Percentiles rank a stretch among this genome's conserved stretches.
Evolutionary conservation across 768 basidiomycete genomes (phyloP).

Genomic region (Termitomyces sp.): DNA sequence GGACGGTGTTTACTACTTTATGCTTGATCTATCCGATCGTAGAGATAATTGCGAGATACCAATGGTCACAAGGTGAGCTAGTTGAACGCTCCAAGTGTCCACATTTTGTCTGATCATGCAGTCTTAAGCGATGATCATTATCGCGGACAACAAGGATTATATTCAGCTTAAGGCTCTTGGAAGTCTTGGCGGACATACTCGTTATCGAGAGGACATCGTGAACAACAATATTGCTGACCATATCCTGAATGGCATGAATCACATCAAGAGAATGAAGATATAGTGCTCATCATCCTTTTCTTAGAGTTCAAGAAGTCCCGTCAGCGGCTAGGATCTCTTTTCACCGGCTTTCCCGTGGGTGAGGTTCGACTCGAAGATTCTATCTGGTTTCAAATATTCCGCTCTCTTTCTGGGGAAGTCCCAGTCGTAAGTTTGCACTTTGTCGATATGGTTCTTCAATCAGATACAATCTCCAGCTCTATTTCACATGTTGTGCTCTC

Average conservation of each 20-base stretch:
- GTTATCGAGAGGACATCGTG: conserved; percentile 27
- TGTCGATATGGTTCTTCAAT: background rate
- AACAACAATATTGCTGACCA: conserved; percentile 19
- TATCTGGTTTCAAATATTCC: conserved; percentile 9
- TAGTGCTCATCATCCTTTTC: background rate
- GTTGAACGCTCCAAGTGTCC: background rate
- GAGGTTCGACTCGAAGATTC: conserved; percentile 1
- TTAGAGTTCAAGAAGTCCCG: conserved; percentile 23
- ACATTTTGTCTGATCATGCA: background rate
- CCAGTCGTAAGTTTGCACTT: conserved; percentile 13
- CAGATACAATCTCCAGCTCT: conserved; percentile 19
- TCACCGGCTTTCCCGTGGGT: conserved; percentile 13
- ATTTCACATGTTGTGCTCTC: conserved; percentile 25
- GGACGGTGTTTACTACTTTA: conserved; percentile 3
- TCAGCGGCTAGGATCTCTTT: conserved; percentile 13
- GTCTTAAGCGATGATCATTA: background rate
- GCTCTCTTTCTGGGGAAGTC: conserved; percentile 16
- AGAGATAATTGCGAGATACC: background rate
- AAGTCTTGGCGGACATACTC: background rate
- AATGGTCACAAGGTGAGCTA: background rate
- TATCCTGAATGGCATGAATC: conserved; percentile 20
- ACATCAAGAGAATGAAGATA: background rate
- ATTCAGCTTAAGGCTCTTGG: background rate
- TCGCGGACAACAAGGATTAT: conserved; percentile 4
- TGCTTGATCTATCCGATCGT: conserved; percentile 9